Base-by-base conservation (phyloP, 805 yeast species). In the Komagataella pastoris region DNA sequence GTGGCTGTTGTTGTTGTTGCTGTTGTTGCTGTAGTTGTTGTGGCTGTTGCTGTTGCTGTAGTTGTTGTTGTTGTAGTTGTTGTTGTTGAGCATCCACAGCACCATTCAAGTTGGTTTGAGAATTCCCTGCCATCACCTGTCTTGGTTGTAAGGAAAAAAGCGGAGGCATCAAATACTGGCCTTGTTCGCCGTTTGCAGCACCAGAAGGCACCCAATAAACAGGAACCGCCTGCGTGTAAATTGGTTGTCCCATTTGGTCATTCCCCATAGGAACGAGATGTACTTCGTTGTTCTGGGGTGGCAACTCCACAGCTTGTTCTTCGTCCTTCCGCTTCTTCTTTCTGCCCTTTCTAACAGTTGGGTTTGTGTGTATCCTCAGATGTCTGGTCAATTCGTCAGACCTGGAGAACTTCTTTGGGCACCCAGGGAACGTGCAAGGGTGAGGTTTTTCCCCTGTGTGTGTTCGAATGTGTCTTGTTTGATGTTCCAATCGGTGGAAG, bases 371-470 rank as follows among this genome's bases (percentile, higher is more conserved):
- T 51, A 85, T 89, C 56, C 95, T 71, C 49, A 85, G 73, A 67
- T 88, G 97, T 57, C 96, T 73, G 12, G 96, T 88, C 53, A 88
- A 74, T 68, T 88, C 96, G 67, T 89, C 96, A 24, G 83, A 75
- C 55, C 96, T 75, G 53, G 85, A 77, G 62, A 88, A 88, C 55
- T 85, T 74, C 65, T 89, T 88, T 51, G 80, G 65, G 67, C 97
- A 88, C n/a, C 87, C 87, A 1, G 93, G 89, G 58, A 77, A 88
- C 17, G 81, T 76, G 66, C 97, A 88, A 49, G 80, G 81, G 62
- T 86, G 93, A 2, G 96, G 96, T 64, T 88, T 86, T 64, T 88
- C 96, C 49, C 97, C 97, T 0, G 97, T 88, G 68, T 88, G 96
- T 7, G 96, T 88, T 53, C 96, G 73, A 58, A 89, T 84, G 64